Evolutionary conservation across 805 yeast genomes (phyloP), one percentile per base, ranked within the genome.

Genomic region (Ogataea thermomethanolica): DNA sequence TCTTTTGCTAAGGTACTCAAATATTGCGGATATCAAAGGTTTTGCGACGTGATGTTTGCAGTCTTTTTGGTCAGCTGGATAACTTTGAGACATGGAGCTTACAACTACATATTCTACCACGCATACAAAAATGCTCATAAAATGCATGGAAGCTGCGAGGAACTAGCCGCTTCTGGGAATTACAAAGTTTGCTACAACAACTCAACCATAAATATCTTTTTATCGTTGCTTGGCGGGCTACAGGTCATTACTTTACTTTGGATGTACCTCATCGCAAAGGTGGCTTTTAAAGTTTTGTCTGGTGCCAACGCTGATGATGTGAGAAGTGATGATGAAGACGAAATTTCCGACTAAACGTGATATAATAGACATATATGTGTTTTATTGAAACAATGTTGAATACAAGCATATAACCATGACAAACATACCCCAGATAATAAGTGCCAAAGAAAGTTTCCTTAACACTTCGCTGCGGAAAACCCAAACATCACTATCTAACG

Each of bases 301-400:
- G 96, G 96, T 4, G 69, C 64, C 15, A 78, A 79, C 25, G 96
- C 96, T 1, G 95, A 86, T 51, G 96, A 89, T 59, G 81, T 83
- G 24, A 77, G 96, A 63, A 81, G 91, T 57, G 95, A 86, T 52
- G 81, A 73, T 41, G 38, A 29, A 70, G 36, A 25, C 25, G 24
- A 33, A 29, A 2, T 33, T 12, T 14, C 14, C 24, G n/a, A 66
- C 61, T 43, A 69, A 69, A 34, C 25, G 12, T 25, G 23, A n/a
- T 29, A 23, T 38, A 69, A 69, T 39, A 29, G 12, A 34, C 24
- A n/a, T 29, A 23, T 38, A 29, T 33, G 22, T 22, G 28, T 23
- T 7, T 30, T 25, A 37, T 31, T 35, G 31, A 27, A 33, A 37
- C 20, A 76, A 58, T 10, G 74, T 71, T 4, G 79, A 74, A 35